These are phyloP conservation scores for Endocladia muricata DNA, from an alignment of 31 red algal species.

Conservation along the genomic window DNA sequence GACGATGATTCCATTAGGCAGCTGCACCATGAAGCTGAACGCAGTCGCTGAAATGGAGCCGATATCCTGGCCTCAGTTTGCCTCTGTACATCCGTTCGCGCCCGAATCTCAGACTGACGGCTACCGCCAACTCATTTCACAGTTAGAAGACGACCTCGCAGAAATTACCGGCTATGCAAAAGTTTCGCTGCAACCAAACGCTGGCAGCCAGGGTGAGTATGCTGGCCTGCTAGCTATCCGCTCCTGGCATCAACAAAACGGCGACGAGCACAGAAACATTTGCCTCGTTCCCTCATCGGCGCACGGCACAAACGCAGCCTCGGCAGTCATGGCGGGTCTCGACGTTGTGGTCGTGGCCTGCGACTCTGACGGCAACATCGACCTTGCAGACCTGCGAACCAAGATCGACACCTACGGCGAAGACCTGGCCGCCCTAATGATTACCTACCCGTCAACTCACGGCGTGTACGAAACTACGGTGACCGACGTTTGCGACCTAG, in stretches of 20 bases:
- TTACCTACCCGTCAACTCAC: conserved; percentile 34
- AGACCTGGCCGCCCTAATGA: conserved; percentile 26
- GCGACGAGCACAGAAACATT: conserved; percentile 24
- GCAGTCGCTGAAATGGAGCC: conserved; percentile 28
- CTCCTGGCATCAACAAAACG: not conserved
- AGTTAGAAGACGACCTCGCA: not conserved
- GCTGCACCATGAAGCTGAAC: conserved; percentile 48
- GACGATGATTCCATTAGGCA: conserved; percentile 33
- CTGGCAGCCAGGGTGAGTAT: conserved; percentile 35
- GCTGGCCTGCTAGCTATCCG: conserved; percentile 29
- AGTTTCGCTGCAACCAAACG: conserved; percentile 35
- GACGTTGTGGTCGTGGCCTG: conserved; percentile 18
- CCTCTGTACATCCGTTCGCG: conserved; percentile 19
- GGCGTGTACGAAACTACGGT: conserved; percentile 20
- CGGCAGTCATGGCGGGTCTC: conserved; percentile 20
- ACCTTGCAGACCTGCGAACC: conserved; percentile 14
- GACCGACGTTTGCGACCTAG: not conserved
- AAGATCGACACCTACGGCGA: conserved; percentile 19
- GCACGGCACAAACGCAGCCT: conserved; percentile 35
- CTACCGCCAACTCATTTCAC: conserved; percentile 12
- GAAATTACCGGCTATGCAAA: conserved; percentile 12
- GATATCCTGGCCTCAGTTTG: conserved; percentile 25
- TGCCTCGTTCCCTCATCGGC: conserved; percentile 35
- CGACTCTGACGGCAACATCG: conserved; percentile 19
- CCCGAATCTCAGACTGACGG: conserved; percentile 6